Percentiles rank a stretch among this genome's conserved stretches.
Conservation (phyloP, 768 basidiomycete genomes). For the Podaxis sp. region DNA sequence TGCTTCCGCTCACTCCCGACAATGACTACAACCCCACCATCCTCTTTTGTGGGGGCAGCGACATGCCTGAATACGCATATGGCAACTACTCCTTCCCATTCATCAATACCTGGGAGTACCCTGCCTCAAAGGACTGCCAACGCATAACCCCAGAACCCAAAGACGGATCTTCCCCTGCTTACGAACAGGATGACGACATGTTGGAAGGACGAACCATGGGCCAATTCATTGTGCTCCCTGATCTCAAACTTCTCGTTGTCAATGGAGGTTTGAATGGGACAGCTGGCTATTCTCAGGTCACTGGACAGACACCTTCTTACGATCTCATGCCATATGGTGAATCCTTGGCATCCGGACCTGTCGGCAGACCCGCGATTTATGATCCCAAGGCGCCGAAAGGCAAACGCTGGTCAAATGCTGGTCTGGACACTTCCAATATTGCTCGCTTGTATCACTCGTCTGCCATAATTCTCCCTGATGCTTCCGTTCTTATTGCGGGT, state of each 20-base stretch:
- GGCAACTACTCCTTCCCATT: slow-evolving; percentile 75
- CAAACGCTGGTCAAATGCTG: slow-evolving; percentile 66
- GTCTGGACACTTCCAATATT: slow-evolving; percentile 57
- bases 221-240: slow-evolving; percentile 80
- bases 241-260: slow-evolving; percentile 69
- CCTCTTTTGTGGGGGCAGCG: slow-evolving; percentile 86
- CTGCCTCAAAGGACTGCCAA: slow-evolving; percentile 70
- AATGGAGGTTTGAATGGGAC: slow-evolving; percentile 87
- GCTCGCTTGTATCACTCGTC: slow-evolving; percentile 89
- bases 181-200: slow-evolving; percentile 74
- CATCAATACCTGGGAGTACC: slow-evolving; percentile 69
- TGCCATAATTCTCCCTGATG: slow-evolving; percentile 88
- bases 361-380: slow-evolving; percentile 76
- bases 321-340: slow-evolving; percentile 62
- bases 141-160: slow-evolving; percentile 82
- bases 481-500: slow-evolving; percentile 82
- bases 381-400: slow-evolving; percentile 72
- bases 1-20: slow-evolving; percentile 86
- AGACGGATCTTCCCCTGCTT: slow-evolving; percentile 56
- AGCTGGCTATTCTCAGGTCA: slow-evolving; percentile 73
- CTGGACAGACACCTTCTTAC: slow-evolving; percentile 39
- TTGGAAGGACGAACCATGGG: slow-evolving; percentile 83
- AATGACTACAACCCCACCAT: slow-evolving; percentile 86
- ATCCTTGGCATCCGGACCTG: slow-evolving; percentile 77
- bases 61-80: slow-evolving; percentile 71